Percentiles rank a stretch among this genome's conserved stretches.
These are phyloP conservation scores for Podaxis sp. DNA, from an alignment of 768 basidiomycete species.

Conservation along the genomic window DNA sequence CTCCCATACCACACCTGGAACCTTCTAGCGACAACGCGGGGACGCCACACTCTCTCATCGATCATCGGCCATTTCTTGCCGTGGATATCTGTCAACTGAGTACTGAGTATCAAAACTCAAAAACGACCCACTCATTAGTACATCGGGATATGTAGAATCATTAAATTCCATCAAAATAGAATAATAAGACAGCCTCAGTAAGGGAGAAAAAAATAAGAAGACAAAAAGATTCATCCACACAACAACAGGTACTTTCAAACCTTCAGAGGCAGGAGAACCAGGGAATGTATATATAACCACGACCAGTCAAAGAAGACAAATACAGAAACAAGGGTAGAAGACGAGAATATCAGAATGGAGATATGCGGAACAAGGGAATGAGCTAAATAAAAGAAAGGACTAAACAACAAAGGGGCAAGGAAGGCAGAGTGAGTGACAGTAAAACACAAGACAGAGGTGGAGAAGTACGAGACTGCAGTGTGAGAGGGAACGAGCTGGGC, in stretches of 20 bases:
- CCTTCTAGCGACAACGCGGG: too few relatives aligned
- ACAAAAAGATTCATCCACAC: not conserved
- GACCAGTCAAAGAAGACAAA: not conserved
- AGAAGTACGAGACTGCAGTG: not conserved
- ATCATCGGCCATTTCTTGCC: too few relatives aligned
- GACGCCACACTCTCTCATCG: too few relatives aligned
- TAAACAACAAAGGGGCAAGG: not conserved
- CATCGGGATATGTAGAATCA: not conserved
- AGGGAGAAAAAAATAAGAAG: not conserved
- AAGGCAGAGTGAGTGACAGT: not conserved
- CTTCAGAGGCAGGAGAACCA: not conserved
- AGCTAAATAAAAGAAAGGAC: not conserved
- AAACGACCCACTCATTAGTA: not conserved
- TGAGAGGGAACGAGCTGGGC: not conserved
- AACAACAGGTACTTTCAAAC: not conserved
- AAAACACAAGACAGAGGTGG: not conserved
- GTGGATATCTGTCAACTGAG: too few relatives aligned
- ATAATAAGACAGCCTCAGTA: not conserved
- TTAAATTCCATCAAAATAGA: slow-evolving; percentile 1
- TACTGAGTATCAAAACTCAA: not conserved
- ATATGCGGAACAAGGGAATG: not conserved
- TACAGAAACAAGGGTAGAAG: slow-evolving; percentile 7
- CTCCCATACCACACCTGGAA: too few relatives aligned
- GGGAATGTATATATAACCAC: not conserved
- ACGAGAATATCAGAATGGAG: slow-evolving; percentile 13